Base-by-base conservation (phyloP, 495 filamentous ascomycete species). In the Penicillium samsonianum region DNA sequence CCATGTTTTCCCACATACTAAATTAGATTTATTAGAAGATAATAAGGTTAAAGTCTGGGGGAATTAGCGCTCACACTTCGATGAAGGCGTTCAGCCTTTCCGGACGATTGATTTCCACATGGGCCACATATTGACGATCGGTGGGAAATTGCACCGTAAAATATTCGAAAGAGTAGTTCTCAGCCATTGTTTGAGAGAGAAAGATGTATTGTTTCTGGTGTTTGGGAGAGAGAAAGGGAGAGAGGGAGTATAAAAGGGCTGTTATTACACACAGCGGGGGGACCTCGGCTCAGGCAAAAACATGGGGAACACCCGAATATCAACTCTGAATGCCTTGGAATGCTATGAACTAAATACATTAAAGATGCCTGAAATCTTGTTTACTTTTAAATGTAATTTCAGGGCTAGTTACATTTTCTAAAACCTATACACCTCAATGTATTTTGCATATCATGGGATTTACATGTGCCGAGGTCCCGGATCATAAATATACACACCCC, bases 81-180 rank as follows among this genome's bases (percentile, higher is more conserved):
- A 84, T 77, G 73, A 97, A 98, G 53, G 94, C 86, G 73, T 98
- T 98, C 69, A 96, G 77, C 76, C 96, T 97, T 50, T 84, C 72
- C 1, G 93, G 85, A 8, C 94, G 85, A 78, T 96, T 92, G 77
- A 96, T 96, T 70, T 97, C 88, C 49, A 98, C 91, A 69, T 96
- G 90, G 10, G 89, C 90, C 38, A 97, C 90, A 75, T 85, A 84
- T 59, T 74, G 69, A n/a, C 70, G 61, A 53, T 87, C 77, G 14
- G 70, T 61, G 0, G 92, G 90, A 53, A 87, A 87, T 20, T 82
- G 81, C 59, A 97, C 77, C 53, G 84, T 84, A 82, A 94, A 98
- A 79, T 93, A 79, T 57, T 88, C 76, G 77, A 81, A 87, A 12
- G 68, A 59, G 62, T 69, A 69, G 33, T 72, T 58, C 58, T 60